Conservation (phyloP, 257 asterid genomes). For the Scutellaria minor region DNA sequence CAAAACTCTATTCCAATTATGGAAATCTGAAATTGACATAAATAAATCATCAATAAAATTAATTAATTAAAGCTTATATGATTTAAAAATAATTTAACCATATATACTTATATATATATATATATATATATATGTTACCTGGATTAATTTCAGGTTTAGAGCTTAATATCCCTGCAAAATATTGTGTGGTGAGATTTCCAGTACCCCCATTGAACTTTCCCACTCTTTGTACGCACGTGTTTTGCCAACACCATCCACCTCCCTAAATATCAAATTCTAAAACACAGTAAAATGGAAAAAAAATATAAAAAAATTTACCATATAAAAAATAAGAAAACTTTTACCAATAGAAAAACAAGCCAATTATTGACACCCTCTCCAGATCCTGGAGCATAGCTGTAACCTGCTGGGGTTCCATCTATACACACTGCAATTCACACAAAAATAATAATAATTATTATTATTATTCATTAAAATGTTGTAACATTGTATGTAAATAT, state of each 20-base stretch:
- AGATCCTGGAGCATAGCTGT: conserved; percentile 23
- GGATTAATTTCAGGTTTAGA: conserved; percentile 24
- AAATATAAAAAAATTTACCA: no score
- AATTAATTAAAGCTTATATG: no score
- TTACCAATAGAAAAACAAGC: conserved; percentile 23
- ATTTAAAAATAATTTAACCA: no score
- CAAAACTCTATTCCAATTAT: conserved; percentile 45
- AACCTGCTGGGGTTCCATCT: conserved; percentile 41
- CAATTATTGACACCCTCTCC: conserved; percentile 29
- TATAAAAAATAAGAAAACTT: no score
- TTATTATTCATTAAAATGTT: no score
- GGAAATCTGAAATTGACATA: conserved; percentile 31
- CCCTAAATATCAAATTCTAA: conserved; percentile 32
- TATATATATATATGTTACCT: conserved; percentile 20
- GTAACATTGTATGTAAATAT: background rate
- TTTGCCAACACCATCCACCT: conserved; percentile 48
- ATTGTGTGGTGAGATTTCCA: background rate
- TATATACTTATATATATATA: no score
- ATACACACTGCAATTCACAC: conserved; percentile 25
- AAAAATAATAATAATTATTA: background rate
- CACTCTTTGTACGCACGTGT: background rate
- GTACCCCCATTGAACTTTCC: conserved; percentile 11
- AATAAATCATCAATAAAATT: no score
- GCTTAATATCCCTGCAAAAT: conserved; percentile 33
- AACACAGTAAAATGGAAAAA: no score